Evolutionary conservation across 2,329 filamentous ascomycete genomes (phyloP).

Genomic region (Zelopaecilomyces penicillatus): DNA sequence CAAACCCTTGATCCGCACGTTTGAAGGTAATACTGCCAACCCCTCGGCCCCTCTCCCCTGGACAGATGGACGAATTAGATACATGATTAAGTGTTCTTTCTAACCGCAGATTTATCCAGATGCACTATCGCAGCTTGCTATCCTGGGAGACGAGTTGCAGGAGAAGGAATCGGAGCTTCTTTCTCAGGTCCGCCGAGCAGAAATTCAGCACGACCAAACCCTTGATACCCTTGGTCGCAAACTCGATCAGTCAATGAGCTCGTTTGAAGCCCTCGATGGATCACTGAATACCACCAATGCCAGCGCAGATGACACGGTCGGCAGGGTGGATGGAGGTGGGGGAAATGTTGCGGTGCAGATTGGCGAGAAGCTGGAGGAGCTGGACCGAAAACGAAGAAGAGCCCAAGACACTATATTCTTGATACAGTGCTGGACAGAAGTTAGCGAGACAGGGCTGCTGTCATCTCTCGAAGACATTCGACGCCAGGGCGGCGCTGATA

Average conservation of each 20-base stretch:
- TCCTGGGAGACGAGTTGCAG: constrained; percentile 75
- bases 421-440: constrained; percentile 94
- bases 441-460: constrained; percentile 81
- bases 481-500: constrained; percentile 74
- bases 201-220: constrained; percentile 86
- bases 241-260: constrained; percentile 83
- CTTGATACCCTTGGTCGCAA: constrained; percentile 80
- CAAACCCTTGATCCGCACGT: constrained; percentile 91
- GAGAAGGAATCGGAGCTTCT: constrained; percentile 84
- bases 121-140: constrained; percentile 58
- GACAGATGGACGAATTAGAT: too few species aligned
- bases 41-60: too few species aligned
- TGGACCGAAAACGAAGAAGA: constrained; percentile 82
- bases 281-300: constrained; percentile 58
- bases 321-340: constrained; percentile 46
- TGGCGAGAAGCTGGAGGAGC: constrained; percentile 84
- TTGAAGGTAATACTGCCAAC: constrained; percentile 53
- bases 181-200: constrained; percentile 81
- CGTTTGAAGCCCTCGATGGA: constrained; percentile 83
- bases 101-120: constrained; percentile 27
- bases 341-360: constrained; percentile 93
- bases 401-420: constrained; percentile 91
- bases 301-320: constrained; percentile 24
- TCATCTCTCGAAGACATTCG: constrained; percentile 83
- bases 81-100: too few species aligned